phyloP scores from a whole-genome alignment of 257 asterid species.

The Solanum appendiculatum region DNA sequence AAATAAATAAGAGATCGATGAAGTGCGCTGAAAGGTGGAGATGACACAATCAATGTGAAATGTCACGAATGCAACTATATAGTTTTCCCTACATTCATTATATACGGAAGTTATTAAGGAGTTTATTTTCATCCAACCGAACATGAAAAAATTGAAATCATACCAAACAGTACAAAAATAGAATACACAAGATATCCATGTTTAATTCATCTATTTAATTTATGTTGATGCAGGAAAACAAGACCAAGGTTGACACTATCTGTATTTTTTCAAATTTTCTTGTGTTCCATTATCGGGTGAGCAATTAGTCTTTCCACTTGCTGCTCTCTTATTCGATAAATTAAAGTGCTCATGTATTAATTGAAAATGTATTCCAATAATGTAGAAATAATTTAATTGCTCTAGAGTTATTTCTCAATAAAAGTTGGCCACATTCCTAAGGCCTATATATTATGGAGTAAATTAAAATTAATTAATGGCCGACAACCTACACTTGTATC shows the following conservation, averaged over 20 bases:
- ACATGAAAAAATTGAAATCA: too few species aligned
- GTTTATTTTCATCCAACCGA: too few species aligned
- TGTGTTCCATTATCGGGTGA: slow-evolving; percentile 74
- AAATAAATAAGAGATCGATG: too few species aligned
- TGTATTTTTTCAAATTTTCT: slow-evolving; percentile 55
- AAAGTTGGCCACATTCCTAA: neutral
- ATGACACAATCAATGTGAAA: too few species aligned
- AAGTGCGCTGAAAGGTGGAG: neutral
- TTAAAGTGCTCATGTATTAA: neutral
- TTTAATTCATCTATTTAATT: neutral
- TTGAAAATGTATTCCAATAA: neutral
- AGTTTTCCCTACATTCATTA: neutral
- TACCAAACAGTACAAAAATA: neutral
- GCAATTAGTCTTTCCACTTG: neutral
- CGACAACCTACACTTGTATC: neutral
- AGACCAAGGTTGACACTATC: slow-evolving; percentile 47
- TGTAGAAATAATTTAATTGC: neutral
- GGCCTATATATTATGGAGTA: neutral
- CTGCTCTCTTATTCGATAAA: neutral
- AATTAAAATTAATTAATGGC: neutral
- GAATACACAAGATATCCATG: neutral
- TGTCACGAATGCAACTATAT: neutral
- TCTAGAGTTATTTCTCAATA: neutral
- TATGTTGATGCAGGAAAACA: slow-evolving; percentile 40
- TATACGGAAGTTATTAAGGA: too few species aligned